Evolutionary conservation across 1,139 yeast genomes (phyloP).

Genomic region (Hyphopichia fennica): DNA sequence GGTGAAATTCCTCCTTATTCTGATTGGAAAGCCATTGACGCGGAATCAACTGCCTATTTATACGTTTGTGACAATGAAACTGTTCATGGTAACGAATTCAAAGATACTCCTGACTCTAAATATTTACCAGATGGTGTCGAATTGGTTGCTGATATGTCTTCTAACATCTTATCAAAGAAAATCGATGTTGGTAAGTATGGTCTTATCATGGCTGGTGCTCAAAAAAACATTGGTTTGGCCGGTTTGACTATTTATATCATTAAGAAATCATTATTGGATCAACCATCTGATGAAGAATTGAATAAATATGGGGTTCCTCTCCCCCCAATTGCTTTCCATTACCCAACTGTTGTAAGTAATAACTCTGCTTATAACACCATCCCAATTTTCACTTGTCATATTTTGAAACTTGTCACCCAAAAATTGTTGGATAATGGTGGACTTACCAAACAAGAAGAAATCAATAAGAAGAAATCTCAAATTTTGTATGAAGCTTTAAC

Average conservation of each 20-base stretch:
- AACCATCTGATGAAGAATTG: slow-evolving; percentile 64
- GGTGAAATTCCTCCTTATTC: slow-evolving; percentile 68
- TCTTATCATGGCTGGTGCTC: slow-evolving; percentile 91
- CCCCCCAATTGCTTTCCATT: slow-evolving; percentile 86
- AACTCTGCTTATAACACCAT: slow-evolving; percentile 94
- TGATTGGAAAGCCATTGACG: slow-evolving; percentile 54
- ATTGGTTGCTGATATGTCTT: slow-evolving; percentile 91
- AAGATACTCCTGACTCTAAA: slow-evolving; percentile 45
- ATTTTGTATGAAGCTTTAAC: slow-evolving; percentile 67
- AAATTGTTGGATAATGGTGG: slow-evolving; percentile 64
- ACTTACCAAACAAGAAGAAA: slow-evolving; percentile 48
- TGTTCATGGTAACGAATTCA: slow-evolving; percentile 89
- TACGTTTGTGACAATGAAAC: slow-evolving; percentile 96
- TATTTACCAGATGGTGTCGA: slow-evolving; percentile 69
- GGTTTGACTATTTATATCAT: slow-evolving; percentile 91
- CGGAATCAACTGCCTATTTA: slow-evolving; percentile 69
- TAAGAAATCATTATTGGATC: slow-evolving; percentile 72
- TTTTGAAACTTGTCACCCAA: slow-evolving; percentile 75
- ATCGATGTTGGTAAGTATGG: slow-evolving; percentile 86
- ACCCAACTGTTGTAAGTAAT: slow-evolving; percentile 80
- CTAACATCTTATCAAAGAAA: slow-evolving; percentile 80
- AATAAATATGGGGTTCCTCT: slow-evolving; percentile 63
- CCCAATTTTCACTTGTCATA: slow-evolving; percentile 87
- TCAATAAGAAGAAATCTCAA: slow-evolving; percentile 61
- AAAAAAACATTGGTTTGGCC: slow-evolving; percentile 94